A percentile compares a stretch with the other conserved stretches of the same genome.
phyloP scores from a whole-genome alignment of 495 filamentous ascomycete species.

The Annulohypoxylon stygium region DNA sequence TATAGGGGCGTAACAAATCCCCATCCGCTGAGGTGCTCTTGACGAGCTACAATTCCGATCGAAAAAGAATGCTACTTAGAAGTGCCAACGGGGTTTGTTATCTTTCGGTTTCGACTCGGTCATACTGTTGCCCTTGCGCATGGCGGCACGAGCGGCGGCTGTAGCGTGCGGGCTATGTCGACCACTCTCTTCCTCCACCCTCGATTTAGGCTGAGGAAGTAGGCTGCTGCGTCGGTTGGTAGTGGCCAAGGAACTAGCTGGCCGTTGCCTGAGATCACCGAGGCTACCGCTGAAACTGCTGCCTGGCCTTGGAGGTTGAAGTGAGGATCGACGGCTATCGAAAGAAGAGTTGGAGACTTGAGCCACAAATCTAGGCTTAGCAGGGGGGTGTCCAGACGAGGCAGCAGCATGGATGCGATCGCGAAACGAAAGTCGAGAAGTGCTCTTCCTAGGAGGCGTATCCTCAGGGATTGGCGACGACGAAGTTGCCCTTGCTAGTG shows the following conservation, averaged over 20 bases:
- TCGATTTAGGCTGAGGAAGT: conserved; percentile 63
- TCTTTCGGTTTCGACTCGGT: conserved; percentile 39
- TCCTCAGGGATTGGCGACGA: conserved; percentile 58
- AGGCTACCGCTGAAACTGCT: conserved; percentile 42
- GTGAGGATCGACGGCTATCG: conserved; percentile 60
- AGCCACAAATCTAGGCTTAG: conserved; percentile 53
- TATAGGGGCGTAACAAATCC: conserved; percentile 14
- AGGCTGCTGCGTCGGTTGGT: conserved; percentile 61
- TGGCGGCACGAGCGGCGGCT: conserved; percentile 56
- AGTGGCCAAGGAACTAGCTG: conserved; percentile 63
- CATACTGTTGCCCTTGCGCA: conserved; percentile 48
- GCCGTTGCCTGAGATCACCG: conserved; percentile 50
- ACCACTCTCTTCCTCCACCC: conserved; percentile 44
- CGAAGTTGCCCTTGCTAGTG: conserved; percentile 57
- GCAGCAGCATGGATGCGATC: conserved; percentile 57
- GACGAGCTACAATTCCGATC: conserved; percentile 3
- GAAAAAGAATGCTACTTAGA: conserved; percentile 18
- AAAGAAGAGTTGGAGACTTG: conserved; percentile 48
- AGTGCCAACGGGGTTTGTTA: conserved; percentile 47
- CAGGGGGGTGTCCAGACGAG: conserved; percentile 54
- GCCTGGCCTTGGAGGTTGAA: conserved; percentile 57
- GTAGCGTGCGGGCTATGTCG: conserved; percentile 58
- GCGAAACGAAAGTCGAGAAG: conserved; percentile 62
- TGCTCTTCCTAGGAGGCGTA: conserved; percentile 53
- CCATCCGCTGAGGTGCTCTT: conserved; percentile 15